Evolutionary conservation across 371 early-diverging fungal genomes (phyloP), one percentile per base, ranked within the genome.

Genomic region (Syncephalastrum racemosum): DNA sequence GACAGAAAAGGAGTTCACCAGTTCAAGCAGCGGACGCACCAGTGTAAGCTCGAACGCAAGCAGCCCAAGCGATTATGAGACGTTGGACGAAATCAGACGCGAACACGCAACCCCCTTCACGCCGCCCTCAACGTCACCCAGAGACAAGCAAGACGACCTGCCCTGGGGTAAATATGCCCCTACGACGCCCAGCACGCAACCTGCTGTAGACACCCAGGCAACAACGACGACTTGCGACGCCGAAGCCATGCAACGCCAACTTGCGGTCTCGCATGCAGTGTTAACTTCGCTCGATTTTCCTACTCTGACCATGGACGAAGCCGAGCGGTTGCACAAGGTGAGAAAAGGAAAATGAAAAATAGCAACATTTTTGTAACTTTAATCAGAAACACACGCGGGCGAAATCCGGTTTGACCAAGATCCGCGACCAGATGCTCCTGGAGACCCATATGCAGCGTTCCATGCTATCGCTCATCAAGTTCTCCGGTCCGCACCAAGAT

Each of bases 371-470:
- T 19, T 2, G 16, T 45, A 45, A 16, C 22, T 42, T 22, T 22
- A 16, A 15, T 18, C 43, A 62, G 62, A 51, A 53, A 62, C 47
- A 54, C 25, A 16, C 40, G 16, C 23, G 42, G 5, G 46, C 56
- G 4, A 53, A 24, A 25, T 14, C 53, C 8, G 25, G 14, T 13
- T 25, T 54, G 8, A 46, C 42, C 3, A 44, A n/a, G 2, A 50
- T 63, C 40, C 49, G 57, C 5, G 31, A 53, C 7, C 43, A 58
- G 15, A 25, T 63, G 14, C 36, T 42, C 1, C 12, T 53, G 22
- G 63, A 63, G 43, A 57, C 53, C n/a, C 19, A 54, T 22, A 50
- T 54, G 8, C 63, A 63, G 39, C 58, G 54, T 12, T 36, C 52
- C 5, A 47, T 54, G n/a, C 8, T 39, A n/a, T 53, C 58, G 2